Evolutionary conservation across 1,139 yeast species (phyloP).

Genomic region (Geotrichum candidum): DNA sequence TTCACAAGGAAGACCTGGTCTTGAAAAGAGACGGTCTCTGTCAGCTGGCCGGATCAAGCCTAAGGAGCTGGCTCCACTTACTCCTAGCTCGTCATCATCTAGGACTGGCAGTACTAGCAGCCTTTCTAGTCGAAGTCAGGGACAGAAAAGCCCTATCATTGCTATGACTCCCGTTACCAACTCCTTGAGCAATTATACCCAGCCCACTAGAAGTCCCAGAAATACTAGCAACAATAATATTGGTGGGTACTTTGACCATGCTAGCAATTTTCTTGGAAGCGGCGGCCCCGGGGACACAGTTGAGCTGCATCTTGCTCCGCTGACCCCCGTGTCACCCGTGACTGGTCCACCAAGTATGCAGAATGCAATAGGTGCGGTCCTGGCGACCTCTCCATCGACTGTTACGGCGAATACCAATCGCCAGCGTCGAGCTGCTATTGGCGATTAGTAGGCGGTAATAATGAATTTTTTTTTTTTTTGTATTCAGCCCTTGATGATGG

Average conservation of each 20-base stretch:
- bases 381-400: neutral
- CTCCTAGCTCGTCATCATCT: neutral
- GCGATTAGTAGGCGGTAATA: neutral
- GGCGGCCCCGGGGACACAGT: neutral
- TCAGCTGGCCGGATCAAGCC: neutral
- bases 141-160: neutral
- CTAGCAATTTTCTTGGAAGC: neutral
- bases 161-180: neutral
- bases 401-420: neutral
- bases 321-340: constrained; percentile 9
- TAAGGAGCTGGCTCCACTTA: neutral
- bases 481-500: neutral
- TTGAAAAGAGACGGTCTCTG: neutral
- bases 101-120: neutral
- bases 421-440: neutral
- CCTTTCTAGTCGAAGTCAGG: neutral
- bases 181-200: neutral
- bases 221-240: neutral
- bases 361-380: neutral
- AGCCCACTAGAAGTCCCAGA: neutral
- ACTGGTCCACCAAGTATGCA: constrained; percentile 2
- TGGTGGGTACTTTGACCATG: neutral
- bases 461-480: neutral
- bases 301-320: constrained; percentile 5
- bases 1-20: neutral